A percentile compares a stretch with the other conserved stretches of the same genome.
Evolutionary conservation across 192 early-diverging fungal genomes (phyloP).

Genomic region (Spizellomyces punctatus): DNA sequence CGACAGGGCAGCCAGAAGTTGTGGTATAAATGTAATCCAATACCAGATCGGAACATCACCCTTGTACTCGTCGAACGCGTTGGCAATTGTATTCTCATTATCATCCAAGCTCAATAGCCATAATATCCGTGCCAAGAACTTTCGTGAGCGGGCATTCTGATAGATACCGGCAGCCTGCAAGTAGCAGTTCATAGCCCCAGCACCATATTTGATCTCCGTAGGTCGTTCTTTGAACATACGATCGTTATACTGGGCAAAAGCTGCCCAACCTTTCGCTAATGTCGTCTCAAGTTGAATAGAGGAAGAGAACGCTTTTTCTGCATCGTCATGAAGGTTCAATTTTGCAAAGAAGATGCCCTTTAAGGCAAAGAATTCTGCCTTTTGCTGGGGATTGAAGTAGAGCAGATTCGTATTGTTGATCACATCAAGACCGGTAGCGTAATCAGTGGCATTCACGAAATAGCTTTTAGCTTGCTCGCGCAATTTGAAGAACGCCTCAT

Average conservation of each 20-base stretch:
- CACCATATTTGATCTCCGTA: conserved; percentile 77
- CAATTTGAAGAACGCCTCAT: conserved; percentile 94
- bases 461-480: conserved; percentile 98
- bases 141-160: conserved; percentile 83
- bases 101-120: conserved; percentile 90
- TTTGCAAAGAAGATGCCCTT: conserved; percentile 95
- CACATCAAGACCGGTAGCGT: conserved; percentile 91
- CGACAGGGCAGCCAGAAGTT: conserved; percentile 79
- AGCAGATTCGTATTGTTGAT: conserved; percentile 99
- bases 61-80: conserved; percentile 87
- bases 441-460: conserved; percentile 84
- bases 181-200: conserved; percentile 93
- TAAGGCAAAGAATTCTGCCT: conserved; percentile 96
- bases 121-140: conserved; percentile 88
- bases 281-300: conserved; percentile 87
- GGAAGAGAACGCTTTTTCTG: conserved; percentile 85
- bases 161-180: conserved; percentile 90
- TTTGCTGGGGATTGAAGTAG: conserved; percentile 90
- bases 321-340: conserved; percentile 81
- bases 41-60: conserved; percentile 92
- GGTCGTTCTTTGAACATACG: conserved; percentile 84
- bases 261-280: conserved; percentile 95
- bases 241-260: conserved; percentile 96
- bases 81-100: conserved; percentile 68
- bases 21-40: conserved; percentile 98